Base-by-base conservation (phyloP, 345 rosid genomes). In the Citrus sp. region DNA sequence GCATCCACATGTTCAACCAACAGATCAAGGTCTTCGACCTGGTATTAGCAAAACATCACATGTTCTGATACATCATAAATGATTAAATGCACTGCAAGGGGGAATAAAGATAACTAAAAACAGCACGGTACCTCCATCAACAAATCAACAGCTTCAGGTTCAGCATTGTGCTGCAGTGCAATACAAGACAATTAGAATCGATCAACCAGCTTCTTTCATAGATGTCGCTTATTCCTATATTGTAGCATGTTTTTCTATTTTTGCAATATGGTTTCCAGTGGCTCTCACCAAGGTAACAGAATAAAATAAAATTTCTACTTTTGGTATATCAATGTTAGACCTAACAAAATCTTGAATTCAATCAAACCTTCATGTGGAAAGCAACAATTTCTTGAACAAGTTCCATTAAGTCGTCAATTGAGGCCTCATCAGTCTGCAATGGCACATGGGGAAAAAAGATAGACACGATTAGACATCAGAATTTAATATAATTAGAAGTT, bases 61-160 rank as follows among this genome's bases (percentile, higher is more conserved):
- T 46, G 72, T 76, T 61, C 62, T 35, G 70, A 51, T 66, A 71
- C 49, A 62, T 14, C n/a, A 75, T 21, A 32, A 76, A 74, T 30
- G 66, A 7, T 27, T n/a, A 49, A 22, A 62, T 3, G 19, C 35
- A 16, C 22, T 22, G 19, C 42, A 60, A 70, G 69, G 21, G 18
- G 13, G 22, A n/a, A 42, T 24, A 10, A 16, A 59, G 27, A 21
- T 61, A 46, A 75, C 21, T 19, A 40, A 58, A 4, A 28, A 78
- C 19, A 61, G 64, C 18, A 25, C 0, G 1, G 32, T 82, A 92
- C 95, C 90, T 96, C 99, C 97, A 96, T 96, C 77, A 96, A 81
- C 69, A 96, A 92, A 87, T 96, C 97, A 82, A 96, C 95, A 80
- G 98, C 99, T 85, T 96, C 99, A 12, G 99, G 97, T 88, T 96